Evolutionary conservation across 2,329 filamentous ascomycete species (phyloP), one percentile per base, ranked within the genome.

Genomic region (Pseudocercospora eumusae): DNA sequence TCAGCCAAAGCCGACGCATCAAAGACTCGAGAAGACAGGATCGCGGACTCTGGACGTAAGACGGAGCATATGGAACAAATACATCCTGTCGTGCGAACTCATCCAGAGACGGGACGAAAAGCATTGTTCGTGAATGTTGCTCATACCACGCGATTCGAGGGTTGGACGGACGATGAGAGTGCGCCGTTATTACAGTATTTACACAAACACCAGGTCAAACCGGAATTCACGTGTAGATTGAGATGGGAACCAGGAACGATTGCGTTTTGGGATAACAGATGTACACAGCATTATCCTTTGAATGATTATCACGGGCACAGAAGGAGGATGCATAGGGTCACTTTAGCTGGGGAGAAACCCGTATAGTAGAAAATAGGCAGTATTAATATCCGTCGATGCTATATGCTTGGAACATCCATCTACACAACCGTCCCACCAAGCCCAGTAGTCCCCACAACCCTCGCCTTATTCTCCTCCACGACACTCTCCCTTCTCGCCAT

Each of bases 91-190:
- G 85, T 96, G 1, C 82, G 91, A 18, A 93, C 90, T 0, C 91
- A 96, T 73, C 91, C 91, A 0, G 76, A 74, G 11, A 95, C 91
- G 0, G 89, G 90, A 8, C 88, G 93, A 74, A 95, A 95, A 79
- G 87, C 88, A 0, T 77, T 96, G 11, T 96, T 85, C 68, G 84
- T 96, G 31, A 96, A 95, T 74, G 87, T 88, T 1, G 89, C 93
- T 72, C 95, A 95, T 77, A 93, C 90, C 4, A 87, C 90, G 57
- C 82, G 87, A 36, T 93, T 96, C 57, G 84, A 93, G 1, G 91
- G 91, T 7, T 85, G 88, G 71, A 95, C 95, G 77, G 90, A 90
- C 71, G 91, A 95, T 71, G 92, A 96, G 73, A 92, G 88, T 1
- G 90, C 93, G 66, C 82, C 82, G 42, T 78, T 92, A 10, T 81